Evolutionary conservation across 2,329 filamentous ascomycete species (phyloP), one percentile per base, ranked within the genome.

Genomic region (Lecanosticta acicola): DNA sequence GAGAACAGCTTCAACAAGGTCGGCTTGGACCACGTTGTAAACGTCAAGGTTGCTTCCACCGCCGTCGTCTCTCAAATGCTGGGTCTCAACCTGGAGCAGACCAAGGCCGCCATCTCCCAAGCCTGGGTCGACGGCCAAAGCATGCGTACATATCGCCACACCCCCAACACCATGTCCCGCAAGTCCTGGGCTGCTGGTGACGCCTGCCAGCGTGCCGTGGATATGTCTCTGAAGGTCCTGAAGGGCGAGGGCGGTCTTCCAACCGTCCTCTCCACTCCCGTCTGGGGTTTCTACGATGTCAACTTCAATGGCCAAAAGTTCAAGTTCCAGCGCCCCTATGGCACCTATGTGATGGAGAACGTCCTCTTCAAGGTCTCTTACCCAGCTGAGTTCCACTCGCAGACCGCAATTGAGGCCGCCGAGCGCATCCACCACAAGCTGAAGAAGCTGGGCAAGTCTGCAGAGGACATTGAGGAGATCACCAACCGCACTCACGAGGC

Each of bases 301-400:
- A 80, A 94, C 55, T 98, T 97, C 79, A 87, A 90, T 75, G 89
- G 89, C 72, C 88, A 94, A 63, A 87, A 87, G 71, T 98, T 98
- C 68, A 76, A 89, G 69, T 98, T 96, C 79, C 91, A 97, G 77
- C 83, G 93, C 53, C 82, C 84, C 48, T 98, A 98, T 66, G 91
- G 90, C 66, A 94, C 86, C 77, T 98, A 98, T 70, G 93, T 98
- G 58, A 98, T 98, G 93, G 93, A 98, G 81, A 98, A 97, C 65
- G 89, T 98, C 50, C 83, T 98, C 55, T 98, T 98, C 84, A 98
- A 98, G 81, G 93, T 98, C 50, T 98, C 93, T 37, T 97, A 96
- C 69, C 91, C 91, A 65, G 89, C 90, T 63, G 91, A 97, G 68
- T 97, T 97, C 78, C 91, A 97, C 79, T 96, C 91, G 16, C 93